A percentile compares a stretch with the other conserved stretches of the same genome.
Conservation (phyloP, 2,329 filamentous ascomycete genomes). For the Claviceps maximensis region DNA sequence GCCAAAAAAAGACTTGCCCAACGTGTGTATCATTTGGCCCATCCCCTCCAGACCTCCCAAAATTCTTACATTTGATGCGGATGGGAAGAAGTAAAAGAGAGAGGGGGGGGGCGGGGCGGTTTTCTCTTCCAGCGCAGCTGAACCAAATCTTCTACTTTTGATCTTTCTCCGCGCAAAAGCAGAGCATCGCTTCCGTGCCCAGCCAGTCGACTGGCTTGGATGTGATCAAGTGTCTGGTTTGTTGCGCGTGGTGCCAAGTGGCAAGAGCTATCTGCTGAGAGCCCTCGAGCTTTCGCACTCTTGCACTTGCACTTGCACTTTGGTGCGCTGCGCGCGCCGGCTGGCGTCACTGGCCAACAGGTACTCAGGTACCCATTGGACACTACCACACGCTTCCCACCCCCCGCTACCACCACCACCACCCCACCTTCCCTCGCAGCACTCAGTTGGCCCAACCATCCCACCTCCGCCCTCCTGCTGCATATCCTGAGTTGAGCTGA, state of each 20-base stretch:
- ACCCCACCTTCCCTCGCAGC: not conserved
- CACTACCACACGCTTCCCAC: no score
- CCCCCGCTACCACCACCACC: not conserved
- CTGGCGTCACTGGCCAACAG: no score
- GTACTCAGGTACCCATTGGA: not conserved
- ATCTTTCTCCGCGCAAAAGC: not conserved
- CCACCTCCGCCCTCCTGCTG: not conserved
- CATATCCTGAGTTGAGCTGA: constrained; percentile 1
- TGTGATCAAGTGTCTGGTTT: not conserved
- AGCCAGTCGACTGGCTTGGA: not conserved
- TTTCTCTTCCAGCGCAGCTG: not conserved
- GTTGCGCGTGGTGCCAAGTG: not conserved
- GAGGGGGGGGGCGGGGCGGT: no score
- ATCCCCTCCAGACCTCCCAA: not conserved
- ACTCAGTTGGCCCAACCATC: not conserved
- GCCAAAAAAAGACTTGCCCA: not conserved
- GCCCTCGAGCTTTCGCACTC: not conserved
- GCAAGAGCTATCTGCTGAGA: not conserved
- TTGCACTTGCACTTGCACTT: no score
- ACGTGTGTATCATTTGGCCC: not conserved
- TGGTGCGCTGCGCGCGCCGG: no score
- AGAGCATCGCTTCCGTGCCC: not conserved
- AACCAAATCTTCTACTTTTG: not conserved
- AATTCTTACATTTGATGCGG: not conserved
- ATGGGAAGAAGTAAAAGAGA: no score